Evolutionary conservation across 1,284 basidiomycete genomes (phyloP), one percentile per base, ranked within the genome.

Genomic region (Ustilago loliicola): DNA sequence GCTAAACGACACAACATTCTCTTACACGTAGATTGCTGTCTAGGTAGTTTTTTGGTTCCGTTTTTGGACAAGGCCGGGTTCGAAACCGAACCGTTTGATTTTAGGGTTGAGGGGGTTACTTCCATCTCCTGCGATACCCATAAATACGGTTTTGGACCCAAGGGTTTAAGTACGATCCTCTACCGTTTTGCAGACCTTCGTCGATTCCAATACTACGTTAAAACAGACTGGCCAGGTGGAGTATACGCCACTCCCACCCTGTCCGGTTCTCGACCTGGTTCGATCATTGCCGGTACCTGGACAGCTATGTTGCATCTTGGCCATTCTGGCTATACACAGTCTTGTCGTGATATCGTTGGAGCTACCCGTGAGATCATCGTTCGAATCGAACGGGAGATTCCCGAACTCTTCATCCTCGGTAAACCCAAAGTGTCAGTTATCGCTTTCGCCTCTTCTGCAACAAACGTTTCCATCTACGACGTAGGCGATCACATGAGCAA

Each of bases 291-390:
- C 13, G 96, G 94, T 50, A 92, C 95, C 19, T 99, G 96, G 95
- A 95, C 96, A 3, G 94, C 94, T 1, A 92, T 98, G 91, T 93
- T 96, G 83, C 91, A 93, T 85, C 92, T 97, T 88, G 96, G 96
- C 30, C 89, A 92, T 68, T 90, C 93, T 91, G 97, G 97, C 17
- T 99, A 99, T 88, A 90, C 94, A n/a, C 89, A 91, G 66, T 95
- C 94, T 0, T 98, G 96, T 86, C 90, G 90, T 30, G 88, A 90
- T 50, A 98, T 99, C 72, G 93, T 99, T 50, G 89, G 90, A 60
- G 90, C 91, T 21, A 89, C 93, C 1, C 90, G 91, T 62, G 88
- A 84, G 27, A 94, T 96, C 72, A 91, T 90, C 34, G 88, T 89
- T 21, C 89, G 89, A 5, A 92, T 96, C 79, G 88, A 88, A 15